These are phyloP conservation scores for Chionographis japonica DNA, from an alignment of 106 monocot species.

Conservation along the genomic window DNA sequence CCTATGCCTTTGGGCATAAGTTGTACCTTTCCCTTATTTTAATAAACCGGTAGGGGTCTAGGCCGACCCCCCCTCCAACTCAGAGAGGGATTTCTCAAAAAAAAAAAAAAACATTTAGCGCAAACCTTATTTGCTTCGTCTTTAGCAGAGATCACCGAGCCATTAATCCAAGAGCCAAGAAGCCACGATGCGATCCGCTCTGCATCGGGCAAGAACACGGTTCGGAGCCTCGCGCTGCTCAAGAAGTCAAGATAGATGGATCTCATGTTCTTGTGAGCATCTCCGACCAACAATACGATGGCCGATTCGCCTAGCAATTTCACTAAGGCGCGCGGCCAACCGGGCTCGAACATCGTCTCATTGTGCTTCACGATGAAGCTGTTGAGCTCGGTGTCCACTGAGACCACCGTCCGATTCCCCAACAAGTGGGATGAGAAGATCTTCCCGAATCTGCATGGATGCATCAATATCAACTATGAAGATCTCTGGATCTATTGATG, in stretches of 20 bases:
- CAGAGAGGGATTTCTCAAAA: no score
- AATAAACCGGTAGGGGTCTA: no score
- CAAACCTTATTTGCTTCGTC: slow-evolving; percentile 26
- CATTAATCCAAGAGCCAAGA: slow-evolving; percentile 20
- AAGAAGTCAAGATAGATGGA: slow-evolving; percentile 31
- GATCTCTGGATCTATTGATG: neutral
- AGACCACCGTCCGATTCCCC: slow-evolving; percentile 25
- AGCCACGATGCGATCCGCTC: slow-evolving; percentile 21
- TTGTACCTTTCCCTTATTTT: no score
- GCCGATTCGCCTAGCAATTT: slow-evolving; percentile 29
- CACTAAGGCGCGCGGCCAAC: slow-evolving; percentile 19
- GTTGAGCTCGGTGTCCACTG: slow-evolving; percentile 37
- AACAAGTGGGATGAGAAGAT: slow-evolving; percentile 31
- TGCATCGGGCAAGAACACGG: slow-evolving; percentile 22
- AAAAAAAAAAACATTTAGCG: no score
- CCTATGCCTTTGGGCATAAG: no score
- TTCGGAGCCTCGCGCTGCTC: slow-evolving; percentile 15
- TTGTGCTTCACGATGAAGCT: slow-evolving; percentile 40
- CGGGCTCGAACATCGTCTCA: slow-evolving; percentile 20
- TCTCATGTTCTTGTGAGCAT: slow-evolving; percentile 44
- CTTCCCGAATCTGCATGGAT: slow-evolving; percentile 29
- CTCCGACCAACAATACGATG: slow-evolving; percentile 14
- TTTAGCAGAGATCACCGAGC: slow-evolving; percentile 23
- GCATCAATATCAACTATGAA: neutral
- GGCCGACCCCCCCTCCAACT: no score